Evolutionary conservation across 2,329 filamentous ascomycete species (phyloP).

Genomic region (Monosporascus sp.): DNA sequence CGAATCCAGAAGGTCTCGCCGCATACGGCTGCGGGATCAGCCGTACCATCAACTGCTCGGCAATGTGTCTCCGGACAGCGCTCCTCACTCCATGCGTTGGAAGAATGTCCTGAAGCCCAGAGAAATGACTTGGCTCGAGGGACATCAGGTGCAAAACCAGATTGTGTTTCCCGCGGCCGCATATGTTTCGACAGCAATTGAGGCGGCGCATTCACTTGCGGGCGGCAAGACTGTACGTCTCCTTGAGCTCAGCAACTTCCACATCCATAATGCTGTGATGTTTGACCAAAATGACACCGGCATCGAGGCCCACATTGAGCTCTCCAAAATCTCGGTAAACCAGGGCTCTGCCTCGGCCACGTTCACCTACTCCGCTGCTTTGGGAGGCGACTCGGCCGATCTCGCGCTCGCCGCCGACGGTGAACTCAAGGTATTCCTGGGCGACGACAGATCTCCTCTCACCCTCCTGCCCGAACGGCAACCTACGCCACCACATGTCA

Average conservation of each 20-base stretch:
- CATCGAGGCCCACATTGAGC: slow-evolving; percentile 6
- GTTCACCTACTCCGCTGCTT: slow-evolving; percentile 3
- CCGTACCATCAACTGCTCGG: slow-evolving; percentile 6
- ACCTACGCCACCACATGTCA: slow-evolving; percentile 1
- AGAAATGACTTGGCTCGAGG: slow-evolving; percentile 10
- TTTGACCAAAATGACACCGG: slow-evolving; percentile 6
- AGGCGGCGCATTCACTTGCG: slow-evolving; percentile 5
- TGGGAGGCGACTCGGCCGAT: background rate
- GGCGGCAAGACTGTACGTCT: background rate
- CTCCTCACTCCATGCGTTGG: slow-evolving; percentile 3
- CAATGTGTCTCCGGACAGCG: slow-evolving; percentile 1
- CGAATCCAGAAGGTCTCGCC: no score
- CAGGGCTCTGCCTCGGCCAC: background rate
- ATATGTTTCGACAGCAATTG: slow-evolving; percentile 9
- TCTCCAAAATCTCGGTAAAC: no score
- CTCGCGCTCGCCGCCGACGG: background rate
- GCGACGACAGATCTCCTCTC: background rate
- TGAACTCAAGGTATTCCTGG: background rate
- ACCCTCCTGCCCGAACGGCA: background rate
- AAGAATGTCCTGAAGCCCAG: slow-evolving; percentile 1
- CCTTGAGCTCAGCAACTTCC: slow-evolving; percentile 9
- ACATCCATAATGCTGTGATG: slow-evolving; percentile 8
- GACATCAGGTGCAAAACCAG: slow-evolving; percentile 10
- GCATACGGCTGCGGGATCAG: no score
- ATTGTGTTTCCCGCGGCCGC: slow-evolving; percentile 13